Conservation (phyloP, 495 filamentous ascomycete species). For the Pseudomonodictys pantanalensis region DNA sequence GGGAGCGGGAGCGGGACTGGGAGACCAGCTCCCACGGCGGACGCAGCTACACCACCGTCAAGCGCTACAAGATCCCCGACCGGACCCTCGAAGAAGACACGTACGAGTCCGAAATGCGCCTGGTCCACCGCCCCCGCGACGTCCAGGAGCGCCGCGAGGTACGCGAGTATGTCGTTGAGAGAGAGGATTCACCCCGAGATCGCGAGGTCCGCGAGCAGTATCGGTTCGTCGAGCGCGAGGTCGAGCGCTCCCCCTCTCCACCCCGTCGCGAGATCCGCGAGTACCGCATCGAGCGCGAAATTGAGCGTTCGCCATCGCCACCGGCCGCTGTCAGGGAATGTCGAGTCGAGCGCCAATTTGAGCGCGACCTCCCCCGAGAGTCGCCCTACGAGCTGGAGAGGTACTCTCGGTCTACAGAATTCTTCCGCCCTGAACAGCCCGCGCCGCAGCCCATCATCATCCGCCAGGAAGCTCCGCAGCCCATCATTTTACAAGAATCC, state of each 20-base stretch:
- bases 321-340: slow-evolving; percentile 29
- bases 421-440: slow-evolving; percentile 51
- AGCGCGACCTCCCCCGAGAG: slow-evolving; percentile 23
- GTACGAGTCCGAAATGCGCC: slow-evolving; percentile 38
- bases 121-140: slow-evolving; percentile 35
- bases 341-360: slow-evolving; percentile 39
- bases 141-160: slow-evolving; percentile 18
- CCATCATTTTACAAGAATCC: slow-evolving; percentile 68
- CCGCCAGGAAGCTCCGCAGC: slow-evolving; percentile 59
- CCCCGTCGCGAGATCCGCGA: slow-evolving; percentile 33
- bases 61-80: slow-evolving; percentile 45
- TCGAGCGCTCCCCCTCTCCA: slow-evolving; percentile 34
- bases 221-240: slow-evolving; percentile 36
- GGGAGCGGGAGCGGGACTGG: slow-evolving; percentile 37
- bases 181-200: slow-evolving; percentile 2
- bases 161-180: slow-evolving; percentile 28
- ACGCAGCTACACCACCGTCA: slow-evolving; percentile 41
- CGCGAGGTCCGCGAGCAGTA: slow-evolving; percentile 34
- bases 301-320: slow-evolving; percentile 34
- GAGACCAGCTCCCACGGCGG: slow-evolving; percentile 24
- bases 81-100: slow-evolving; percentile 27
- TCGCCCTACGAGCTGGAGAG: slow-evolving; percentile 53
- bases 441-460: slow-evolving; percentile 66
- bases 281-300: slow-evolving; percentile 37
- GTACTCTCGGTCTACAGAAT: slow-evolving; percentile 67